Percentiles rank a stretch among this genome's conserved stretches.
These are phyloP conservation scores for Pleurotus eryngii DNA, from an alignment of 768 basidiomycete species.

Conservation along the genomic window DNA sequence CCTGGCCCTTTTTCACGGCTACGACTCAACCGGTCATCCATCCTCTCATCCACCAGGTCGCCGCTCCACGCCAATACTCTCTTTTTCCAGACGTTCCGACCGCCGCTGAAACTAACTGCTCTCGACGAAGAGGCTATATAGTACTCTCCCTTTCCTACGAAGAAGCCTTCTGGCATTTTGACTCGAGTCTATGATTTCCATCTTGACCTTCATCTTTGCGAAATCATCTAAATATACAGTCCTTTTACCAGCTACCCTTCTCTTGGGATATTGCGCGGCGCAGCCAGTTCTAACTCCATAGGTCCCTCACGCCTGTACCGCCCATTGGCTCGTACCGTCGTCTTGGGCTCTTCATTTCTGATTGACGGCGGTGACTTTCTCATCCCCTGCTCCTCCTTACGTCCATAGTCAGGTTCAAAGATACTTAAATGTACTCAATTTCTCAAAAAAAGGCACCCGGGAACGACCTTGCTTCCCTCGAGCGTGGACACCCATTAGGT, in stretches of 20 bases:
- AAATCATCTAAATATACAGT: slow-evolving; percentile 1
- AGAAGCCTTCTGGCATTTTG: neutral
- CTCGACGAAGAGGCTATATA: neutral
- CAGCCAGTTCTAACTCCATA: slow-evolving; percentile 1
- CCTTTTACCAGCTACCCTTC: neutral
- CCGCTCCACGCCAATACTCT: neutral
- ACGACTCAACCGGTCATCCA: neutral
- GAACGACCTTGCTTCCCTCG: no score
- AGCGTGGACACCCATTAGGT: no score
- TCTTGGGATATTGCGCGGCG: slow-evolving; percentile 2
- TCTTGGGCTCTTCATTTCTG: neutral
- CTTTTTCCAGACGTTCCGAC: neutral
- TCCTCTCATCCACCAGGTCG: neutral
- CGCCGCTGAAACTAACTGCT: neutral
- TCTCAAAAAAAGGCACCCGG: no score
- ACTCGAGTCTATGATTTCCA: neutral
- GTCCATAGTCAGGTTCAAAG: no score
- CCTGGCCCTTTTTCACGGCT: slow-evolving; percentile 4
- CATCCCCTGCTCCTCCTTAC: no score
- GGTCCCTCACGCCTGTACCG: slow-evolving; percentile 4
- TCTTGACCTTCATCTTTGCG: neutral
- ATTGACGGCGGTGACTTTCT: neutral
- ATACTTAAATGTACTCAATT: no score
- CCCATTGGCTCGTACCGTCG: slow-evolving; percentile 1
- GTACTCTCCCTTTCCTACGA: neutral